These are phyloP conservation scores for Crithidia thermophila DNA, from an alignment of 208 protist species.

Conservation along the genomic window DNA sequence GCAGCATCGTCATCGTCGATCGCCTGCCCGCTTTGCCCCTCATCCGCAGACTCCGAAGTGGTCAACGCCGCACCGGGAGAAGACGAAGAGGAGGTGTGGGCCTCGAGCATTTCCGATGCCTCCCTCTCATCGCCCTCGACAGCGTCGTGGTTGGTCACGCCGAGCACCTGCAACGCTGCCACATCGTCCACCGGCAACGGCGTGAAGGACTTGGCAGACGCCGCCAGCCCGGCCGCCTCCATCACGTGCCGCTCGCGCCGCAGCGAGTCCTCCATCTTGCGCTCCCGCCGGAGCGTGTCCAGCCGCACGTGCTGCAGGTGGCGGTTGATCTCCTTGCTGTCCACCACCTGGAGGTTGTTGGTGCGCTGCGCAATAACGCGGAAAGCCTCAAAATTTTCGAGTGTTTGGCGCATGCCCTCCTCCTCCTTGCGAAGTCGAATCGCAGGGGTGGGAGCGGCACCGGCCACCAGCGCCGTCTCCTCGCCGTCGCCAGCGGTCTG, in stretches of 20 bases:
- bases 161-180: conserved; percentile 36
- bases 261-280: conserved; percentile 49
- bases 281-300: conserved; percentile 57
- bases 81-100: neutral
- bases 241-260: conserved; percentile 74
- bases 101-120: neutral
- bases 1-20: conserved; percentile 8
- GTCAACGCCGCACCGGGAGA: too few relatives aligned
- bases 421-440: conserved; percentile 73
- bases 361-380: conserved; percentile 89
- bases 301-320: conserved; percentile 69
- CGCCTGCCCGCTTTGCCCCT: conserved; percentile 1
- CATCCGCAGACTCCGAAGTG: neutral
- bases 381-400: conserved; percentile 89
- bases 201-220: conserved; percentile 66
- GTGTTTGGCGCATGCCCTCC: conserved; percentile 78
- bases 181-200: conserved; percentile 17
- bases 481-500: conserved; percentile 14
- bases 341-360: conserved; percentile 91
- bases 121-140: neutral
- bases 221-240: conserved; percentile 59
- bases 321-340: conserved; percentile 89
- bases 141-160: conserved; percentile 21
- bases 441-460: conserved; percentile 56
- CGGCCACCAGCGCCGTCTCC: neutral